Evolutionary conservation across 176 grass and related monocot genomes (phyloP).

Genomic region (Puccinellia tenuiflora): DNA sequence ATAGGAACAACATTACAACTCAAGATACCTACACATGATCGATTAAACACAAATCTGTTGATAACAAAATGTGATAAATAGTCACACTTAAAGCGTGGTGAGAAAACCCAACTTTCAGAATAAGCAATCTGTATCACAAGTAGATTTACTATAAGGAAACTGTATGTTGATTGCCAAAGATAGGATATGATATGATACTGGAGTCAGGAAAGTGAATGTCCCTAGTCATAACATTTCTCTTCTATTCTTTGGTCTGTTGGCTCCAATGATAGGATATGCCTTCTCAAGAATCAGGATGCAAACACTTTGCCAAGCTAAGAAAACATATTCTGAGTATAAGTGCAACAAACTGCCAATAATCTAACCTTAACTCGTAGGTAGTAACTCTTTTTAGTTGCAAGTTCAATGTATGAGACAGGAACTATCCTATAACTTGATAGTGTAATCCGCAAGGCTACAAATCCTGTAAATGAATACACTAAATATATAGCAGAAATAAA

Average conservation of each 20-base stretch:
- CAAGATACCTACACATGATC: background rate
- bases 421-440: background rate
- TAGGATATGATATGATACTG: too few relatives aligned
- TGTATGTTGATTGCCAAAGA: too few relatives aligned
- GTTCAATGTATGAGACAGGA: background rate
- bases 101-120: background rate
- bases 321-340: background rate
- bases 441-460: background rate
- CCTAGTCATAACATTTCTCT: too few relatives aligned
- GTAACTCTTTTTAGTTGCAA: background rate
- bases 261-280: background rate
- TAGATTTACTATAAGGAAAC: background rate
- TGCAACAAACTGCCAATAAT: background rate
- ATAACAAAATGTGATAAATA: background rate
- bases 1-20: constrained; percentile 1
- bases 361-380: background rate
- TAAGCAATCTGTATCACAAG: background rate
- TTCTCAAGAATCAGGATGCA: background rate
- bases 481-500: background rate
- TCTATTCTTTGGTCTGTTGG: background rate
- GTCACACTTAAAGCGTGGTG: background rate
- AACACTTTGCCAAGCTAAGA: background rate
- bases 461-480: background rate
- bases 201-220: too few relatives aligned
- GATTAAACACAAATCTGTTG: background rate